Conservation (phyloP, 2,329 filamentous ascomycete species). For the Leptodontidium sp. region DNA sequence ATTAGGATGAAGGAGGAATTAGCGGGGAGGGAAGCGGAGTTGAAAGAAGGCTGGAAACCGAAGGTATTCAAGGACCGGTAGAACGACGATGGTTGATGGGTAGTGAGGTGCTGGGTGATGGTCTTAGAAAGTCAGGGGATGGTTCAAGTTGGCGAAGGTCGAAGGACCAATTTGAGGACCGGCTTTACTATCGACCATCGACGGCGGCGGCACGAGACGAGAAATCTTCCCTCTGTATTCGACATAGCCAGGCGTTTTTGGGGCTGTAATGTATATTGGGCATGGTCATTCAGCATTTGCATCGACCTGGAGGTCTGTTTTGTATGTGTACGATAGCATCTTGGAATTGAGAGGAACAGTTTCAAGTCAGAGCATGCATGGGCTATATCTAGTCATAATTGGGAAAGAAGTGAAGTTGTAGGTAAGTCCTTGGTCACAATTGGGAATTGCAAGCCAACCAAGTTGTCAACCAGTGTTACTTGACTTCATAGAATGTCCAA, state of each 20-base stretch:
- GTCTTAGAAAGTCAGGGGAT: constrained; percentile 2
- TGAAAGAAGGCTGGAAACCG: constrained; percentile 89
- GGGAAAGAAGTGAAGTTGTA: not conserved
- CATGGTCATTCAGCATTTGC: constrained; percentile 36
- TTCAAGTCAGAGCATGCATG: constrained; percentile 10
- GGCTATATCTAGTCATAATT: not conserved
- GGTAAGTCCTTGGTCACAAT: not conserved
- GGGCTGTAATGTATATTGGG: constrained; percentile 40
- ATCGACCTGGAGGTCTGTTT: constrained; percentile 35
- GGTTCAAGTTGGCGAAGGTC: not conserved
- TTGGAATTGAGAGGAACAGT: constrained; percentile 31
- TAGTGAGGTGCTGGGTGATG: constrained; percentile 26
- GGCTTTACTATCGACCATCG: constrained; percentile 14
- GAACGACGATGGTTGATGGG: constrained; percentile 1
- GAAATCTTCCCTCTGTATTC: constrained; percentile 47
- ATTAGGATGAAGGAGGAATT: constrained; percentile 75
- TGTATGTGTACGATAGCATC: constrained; percentile 41
- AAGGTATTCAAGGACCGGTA: constrained; percentile 91
- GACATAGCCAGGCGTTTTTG: constrained; percentile 48
- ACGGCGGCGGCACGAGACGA: constrained; percentile 25
- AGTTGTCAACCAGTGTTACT: not conserved
- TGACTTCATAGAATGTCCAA: not conserved
- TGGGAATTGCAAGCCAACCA: not conserved
- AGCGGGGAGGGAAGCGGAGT: constrained; percentile 77
- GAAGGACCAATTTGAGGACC: not conserved